These are phyloP conservation scores for Mycena rebaudengoi DNA, from an alignment of 768 basidiomycete genomes.

Conservation along the genomic window DNA sequence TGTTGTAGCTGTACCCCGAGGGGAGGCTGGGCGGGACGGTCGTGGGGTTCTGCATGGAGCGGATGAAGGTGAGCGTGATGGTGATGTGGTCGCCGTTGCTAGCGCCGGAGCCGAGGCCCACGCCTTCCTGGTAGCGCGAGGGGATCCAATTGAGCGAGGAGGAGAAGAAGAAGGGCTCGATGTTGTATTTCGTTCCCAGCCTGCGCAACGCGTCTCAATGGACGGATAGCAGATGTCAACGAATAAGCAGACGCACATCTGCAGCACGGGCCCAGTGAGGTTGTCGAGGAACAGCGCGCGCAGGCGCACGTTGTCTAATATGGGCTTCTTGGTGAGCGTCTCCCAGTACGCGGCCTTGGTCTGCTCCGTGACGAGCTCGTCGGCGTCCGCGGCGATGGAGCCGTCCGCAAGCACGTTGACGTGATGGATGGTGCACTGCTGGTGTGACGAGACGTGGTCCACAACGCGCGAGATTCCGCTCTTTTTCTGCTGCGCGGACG, in stretches of 20 bases:
- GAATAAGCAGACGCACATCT: conserved; percentile 40
- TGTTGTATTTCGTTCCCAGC: conserved; percentile 60
- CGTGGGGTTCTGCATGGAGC: conserved; percentile 43
- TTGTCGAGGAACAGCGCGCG: conserved; percentile 61
- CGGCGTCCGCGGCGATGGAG: conserved; percentile 34
- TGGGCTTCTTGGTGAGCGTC: conserved; percentile 33
- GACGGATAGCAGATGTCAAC: not conserved
- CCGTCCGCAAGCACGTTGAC: conserved; percentile 51
- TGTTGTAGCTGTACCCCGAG: conserved; percentile 22
- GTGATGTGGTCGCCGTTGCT: conserved; percentile 58
- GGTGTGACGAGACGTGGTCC: conserved; percentile 21
- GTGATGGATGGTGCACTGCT: conserved; percentile 43
- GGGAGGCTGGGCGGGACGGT: conserved; percentile 31
- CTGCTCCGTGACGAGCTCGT: conserved; percentile 28
- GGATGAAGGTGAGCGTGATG: conserved; percentile 61
- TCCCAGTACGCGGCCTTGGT: conserved; percentile 45
- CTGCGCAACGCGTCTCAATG: not conserved
- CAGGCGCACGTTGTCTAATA: conserved; percentile 47
- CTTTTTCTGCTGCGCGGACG: conserved; percentile 49
- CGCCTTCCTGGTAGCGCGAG: conserved; percentile 60
- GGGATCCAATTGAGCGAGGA: conserved; percentile 71
- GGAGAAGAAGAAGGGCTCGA: conserved; percentile 74
- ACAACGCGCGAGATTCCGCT: conserved; percentile 46
- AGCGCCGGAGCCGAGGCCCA: too few relatives aligned
- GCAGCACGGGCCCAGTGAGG: conserved; percentile 57